Base-by-base conservation (phyloP, 2,329 filamentous ascomycete species). In the Periglandula ipomoeae region DNA sequence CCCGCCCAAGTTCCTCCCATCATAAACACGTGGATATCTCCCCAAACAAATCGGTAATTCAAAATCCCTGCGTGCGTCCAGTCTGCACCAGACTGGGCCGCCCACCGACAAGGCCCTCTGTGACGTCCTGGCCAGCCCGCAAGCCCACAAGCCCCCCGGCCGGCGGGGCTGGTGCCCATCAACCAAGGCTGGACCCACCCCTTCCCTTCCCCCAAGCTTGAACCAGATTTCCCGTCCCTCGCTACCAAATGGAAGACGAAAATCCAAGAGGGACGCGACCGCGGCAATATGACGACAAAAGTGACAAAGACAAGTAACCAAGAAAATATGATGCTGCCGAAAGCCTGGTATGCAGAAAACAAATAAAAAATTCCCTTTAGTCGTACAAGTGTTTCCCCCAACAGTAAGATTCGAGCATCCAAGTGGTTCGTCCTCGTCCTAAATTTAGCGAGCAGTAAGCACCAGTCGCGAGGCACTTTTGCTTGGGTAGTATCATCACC, bases 381-480 rank as follows among this genome's bases (percentile, higher is more conserved):
- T 44, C 41, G 41, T 44, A 34, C 41, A 22, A 22, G 11, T 13
- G 19, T 11, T 19, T 11, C 5, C 19, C 15, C 4, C 2, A 10
- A 15, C 23, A 45, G n/a, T 13, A 7, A 3, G 34, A 35, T 45
- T 45, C 22, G 22, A 9, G 23, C 24, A 20, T 22, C 22, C 34
- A 23, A 38, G n/a, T 22, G 23, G 23, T 38, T 38, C 34, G n/a
- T 30, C 13, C 27, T 15, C 9, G 30, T 34, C 19, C 20, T 34
- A 13, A 17, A 34, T 17, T 44, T 44, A 34, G 15, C 42, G 17
- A 44, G 42, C 42, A 23, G 27, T 10, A 35, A 13, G 41, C 41
- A 34, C 41, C 41, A 11, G 27, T 44, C 43, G 43, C 11, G 10
- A 45, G 43, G 43, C 32, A 27, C 32, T 44, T 39, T 43, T 19